Evolutionary conservation across 495 filamentous ascomycete genomes (phyloP).

Genomic region (Penicillium goetzii): DNA sequence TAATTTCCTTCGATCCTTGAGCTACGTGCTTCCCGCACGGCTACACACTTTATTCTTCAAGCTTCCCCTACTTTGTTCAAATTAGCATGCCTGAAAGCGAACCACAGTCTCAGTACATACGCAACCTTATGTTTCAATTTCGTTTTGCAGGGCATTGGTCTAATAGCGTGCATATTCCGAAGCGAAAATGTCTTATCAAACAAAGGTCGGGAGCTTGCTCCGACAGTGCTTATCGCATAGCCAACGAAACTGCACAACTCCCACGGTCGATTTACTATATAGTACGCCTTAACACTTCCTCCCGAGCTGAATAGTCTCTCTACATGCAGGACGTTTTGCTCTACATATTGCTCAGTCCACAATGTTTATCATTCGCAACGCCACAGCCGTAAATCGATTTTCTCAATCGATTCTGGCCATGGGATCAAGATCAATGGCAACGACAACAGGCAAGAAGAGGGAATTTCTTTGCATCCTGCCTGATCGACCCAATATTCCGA

Average conservation of each 20-base stretch:
- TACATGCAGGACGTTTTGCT: neutral
- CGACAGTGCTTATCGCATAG: neutral
- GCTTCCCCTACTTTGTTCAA: no score
- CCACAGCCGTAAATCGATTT: neutral
- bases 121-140: no score
- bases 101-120: no score
- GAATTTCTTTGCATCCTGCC: constrained; percentile 32
- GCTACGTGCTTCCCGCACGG: neutral
- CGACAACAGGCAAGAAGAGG: constrained; percentile 14
- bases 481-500: constrained; percentile 23
- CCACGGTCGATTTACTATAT: neutral
- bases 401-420: neutral
- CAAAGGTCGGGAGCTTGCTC: neutral
- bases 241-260: neutral
- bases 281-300: neutral
- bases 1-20: neutral
- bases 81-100: no score
- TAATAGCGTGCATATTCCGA: no score
- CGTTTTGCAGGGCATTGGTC: no score
- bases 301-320: no score
- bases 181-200: neutral
- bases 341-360: neutral
- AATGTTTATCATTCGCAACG: neutral
- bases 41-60: neutral
- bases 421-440: neutral